Conservation (phyloP, 1,284 basidiomycete species). For the Gymnopus androsaceus region DNA sequence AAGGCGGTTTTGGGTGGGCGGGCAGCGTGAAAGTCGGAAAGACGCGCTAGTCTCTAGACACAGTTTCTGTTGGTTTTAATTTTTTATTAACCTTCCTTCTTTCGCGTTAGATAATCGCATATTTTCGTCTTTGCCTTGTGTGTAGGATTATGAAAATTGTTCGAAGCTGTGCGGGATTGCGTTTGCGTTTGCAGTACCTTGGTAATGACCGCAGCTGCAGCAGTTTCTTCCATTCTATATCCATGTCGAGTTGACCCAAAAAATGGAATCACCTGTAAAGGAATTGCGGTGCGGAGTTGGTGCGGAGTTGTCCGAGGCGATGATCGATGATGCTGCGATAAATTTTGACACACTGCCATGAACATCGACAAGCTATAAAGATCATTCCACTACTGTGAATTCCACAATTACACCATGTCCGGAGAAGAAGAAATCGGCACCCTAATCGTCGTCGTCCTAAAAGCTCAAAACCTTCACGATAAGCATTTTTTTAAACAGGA, state of each 20-base stretch:
- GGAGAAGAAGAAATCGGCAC: slow-evolving; percentile 55
- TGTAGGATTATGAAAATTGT: not conserved
- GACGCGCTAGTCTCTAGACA: slow-evolving; percentile 30
- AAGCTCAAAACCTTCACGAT: slow-evolving; percentile 70
- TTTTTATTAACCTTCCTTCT: slow-evolving; percentile 60
- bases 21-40: slow-evolving; percentile 75
- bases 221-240: not conserved
- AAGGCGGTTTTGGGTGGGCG: slow-evolving; percentile 68
- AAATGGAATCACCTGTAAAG: not conserved
- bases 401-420: slow-evolving; percentile 9
- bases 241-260: not conserved
- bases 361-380: not conserved
- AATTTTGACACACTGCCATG: not conserved
- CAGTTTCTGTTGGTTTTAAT: slow-evolving; percentile 25
- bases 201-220: not conserved
- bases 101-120: slow-evolving; percentile 67
- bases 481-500: slow-evolving; percentile 81
- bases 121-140: slow-evolving; percentile 60
- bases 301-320: not conserved
- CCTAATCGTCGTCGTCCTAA: slow-evolving; percentile 72
- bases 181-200: not conserved
- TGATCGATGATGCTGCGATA: not conserved
- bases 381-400: not conserved
- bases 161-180: no score
- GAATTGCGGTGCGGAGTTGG: no score